Evolutionary conservation across 768 basidiomycete species (phyloP).

Genomic region (Agrocybe praecox): DNA sequence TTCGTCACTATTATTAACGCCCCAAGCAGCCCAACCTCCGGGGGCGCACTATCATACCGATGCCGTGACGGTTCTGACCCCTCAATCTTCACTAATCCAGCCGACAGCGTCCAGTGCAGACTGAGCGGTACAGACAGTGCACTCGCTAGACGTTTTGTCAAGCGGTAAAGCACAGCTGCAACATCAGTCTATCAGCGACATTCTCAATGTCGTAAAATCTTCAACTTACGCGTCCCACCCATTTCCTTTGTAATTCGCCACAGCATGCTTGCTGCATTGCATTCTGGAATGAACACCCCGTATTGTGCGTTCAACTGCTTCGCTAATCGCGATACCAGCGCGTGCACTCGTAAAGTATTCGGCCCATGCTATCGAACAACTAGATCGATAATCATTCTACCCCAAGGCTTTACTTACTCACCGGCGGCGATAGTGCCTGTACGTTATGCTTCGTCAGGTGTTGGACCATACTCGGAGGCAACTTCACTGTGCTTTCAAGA

Average conservation of each 20-base stretch:
- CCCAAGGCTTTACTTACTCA: slow-evolving; percentile 35
- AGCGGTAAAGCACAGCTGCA: slow-evolving; percentile 63
- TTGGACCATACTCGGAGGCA: slow-evolving; percentile 61
- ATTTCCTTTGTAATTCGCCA: slow-evolving; percentile 75
- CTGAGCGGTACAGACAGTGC: slow-evolving; percentile 61
- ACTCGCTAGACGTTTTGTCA: slow-evolving; percentile 62
- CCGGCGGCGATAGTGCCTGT: slow-evolving; percentile 70
- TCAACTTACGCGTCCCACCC: slow-evolving; percentile 74
- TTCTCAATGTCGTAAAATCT: slow-evolving; percentile 4
- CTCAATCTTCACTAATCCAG: slow-evolving; percentile 35
- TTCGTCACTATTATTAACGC: slow-evolving; percentile 74
- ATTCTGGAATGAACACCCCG: slow-evolving; percentile 68
- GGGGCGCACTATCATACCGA: slow-evolving; percentile 64
- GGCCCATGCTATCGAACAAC: slow-evolving; percentile 61
- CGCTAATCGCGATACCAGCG: slow-evolving; percentile 63
- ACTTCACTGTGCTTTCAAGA: slow-evolving; percentile 64
- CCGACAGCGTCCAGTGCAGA: slow-evolving; percentile 57
- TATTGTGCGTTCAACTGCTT: slow-evolving; percentile 53
- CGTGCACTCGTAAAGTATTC: slow-evolving; percentile 55
- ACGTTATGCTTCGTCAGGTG: slow-evolving; percentile 77
- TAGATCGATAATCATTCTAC: not conserved
- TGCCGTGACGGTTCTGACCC: slow-evolving; percentile 45
- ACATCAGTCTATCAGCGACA: slow-evolving; percentile 5
- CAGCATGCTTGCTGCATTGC: slow-evolving; percentile 73
- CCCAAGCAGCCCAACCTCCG: slow-evolving; percentile 66